Evolutionary conservation across 2,329 filamentous ascomycete species (phyloP).

Genomic region (Pyricularia sp.): DNA sequence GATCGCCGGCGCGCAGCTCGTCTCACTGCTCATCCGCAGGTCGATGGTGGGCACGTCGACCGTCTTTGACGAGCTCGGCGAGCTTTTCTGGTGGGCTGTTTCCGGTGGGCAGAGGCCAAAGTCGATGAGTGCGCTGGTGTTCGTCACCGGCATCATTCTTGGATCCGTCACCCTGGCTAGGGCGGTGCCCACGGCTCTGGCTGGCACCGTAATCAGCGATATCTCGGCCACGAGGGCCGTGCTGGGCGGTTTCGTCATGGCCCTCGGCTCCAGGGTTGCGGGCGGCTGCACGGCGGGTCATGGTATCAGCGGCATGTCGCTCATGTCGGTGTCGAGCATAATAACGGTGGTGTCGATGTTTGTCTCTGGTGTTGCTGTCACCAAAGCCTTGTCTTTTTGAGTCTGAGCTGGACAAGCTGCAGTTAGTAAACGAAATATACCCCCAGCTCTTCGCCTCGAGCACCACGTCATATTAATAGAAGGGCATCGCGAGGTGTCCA

Average conservation of each 20-base stretch:
- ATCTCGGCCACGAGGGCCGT: slow-evolving; percentile 30
- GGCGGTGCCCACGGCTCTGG: slow-evolving; percentile 14
- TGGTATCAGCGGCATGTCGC: slow-evolving; percentile 57
- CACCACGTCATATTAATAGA: background rate
- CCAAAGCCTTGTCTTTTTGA: background rate
- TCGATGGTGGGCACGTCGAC: slow-evolving; percentile 51
- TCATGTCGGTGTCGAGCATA: slow-evolving; percentile 52
- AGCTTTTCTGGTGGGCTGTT: slow-evolving; percentile 31
- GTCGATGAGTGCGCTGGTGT: slow-evolving; percentile 4
- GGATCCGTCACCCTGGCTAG: slow-evolving; percentile 16
- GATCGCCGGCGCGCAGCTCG: slow-evolving; percentile 48
- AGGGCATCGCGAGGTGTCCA: background rate
- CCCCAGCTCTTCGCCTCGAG: background rate
- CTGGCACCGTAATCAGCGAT: slow-evolving; percentile 11
- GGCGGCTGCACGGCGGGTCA: slow-evolving; percentile 63
- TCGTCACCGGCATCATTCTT: slow-evolving; percentile 1
- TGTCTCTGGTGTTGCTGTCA: slow-evolving; percentile 28
- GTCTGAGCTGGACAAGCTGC: background rate
- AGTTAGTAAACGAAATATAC: background rate
- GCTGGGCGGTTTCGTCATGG: slow-evolving; percentile 46
- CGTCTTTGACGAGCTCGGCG: slow-evolving; percentile 52
- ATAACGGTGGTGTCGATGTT: slow-evolving; percentile 52
- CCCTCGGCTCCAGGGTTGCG: slow-evolving; percentile 50
- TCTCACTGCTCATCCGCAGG: slow-evolving; percentile 42
- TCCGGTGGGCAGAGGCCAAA: background rate